These are phyloP conservation scores for Blastomyces emzantsi DNA, from an alignment of 2,329 filamentous ascomycete species.

Conservation along the genomic window DNA sequence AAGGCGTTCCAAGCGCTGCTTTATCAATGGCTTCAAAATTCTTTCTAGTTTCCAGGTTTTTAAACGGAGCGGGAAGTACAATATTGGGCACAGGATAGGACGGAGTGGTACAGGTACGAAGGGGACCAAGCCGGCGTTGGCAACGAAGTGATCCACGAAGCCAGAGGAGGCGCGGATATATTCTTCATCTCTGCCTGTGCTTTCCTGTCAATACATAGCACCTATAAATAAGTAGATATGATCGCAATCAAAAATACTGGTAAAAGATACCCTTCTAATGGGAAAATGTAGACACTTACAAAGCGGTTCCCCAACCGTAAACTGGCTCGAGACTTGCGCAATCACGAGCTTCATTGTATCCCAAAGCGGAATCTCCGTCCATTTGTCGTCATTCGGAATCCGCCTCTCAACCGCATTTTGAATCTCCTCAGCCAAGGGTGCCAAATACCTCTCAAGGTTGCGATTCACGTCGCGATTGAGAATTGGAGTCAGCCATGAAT, in stretches of 20 bases:
- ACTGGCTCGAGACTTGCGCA: constrained; percentile 22
- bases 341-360: constrained; percentile 23
- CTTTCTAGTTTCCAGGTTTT: constrained; percentile 20
- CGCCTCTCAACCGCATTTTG: constrained; percentile 2
- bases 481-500: neutral
- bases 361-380: constrained; percentile 21
- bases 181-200: constrained; percentile 22
- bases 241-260: neutral
- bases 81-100: constrained; percentile 25
- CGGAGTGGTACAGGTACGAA: constrained; percentile 26
- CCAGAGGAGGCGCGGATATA: constrained; percentile 26
- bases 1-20: constrained; percentile 19
- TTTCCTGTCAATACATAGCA: neutral
- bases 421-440: neutral
- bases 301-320: constrained; percentile 24
- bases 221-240: neutral
- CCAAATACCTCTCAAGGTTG: constrained; percentile 1
- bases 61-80: constrained; percentile 18
- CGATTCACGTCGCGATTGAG: constrained; percentile 2
- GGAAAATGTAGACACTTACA: constrained; percentile 18
- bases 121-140: constrained; percentile 27
- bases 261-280: neutral
- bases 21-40: constrained; percentile 14
- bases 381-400: constrained; percentile 17
- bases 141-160: constrained; percentile 27